Evolutionary conservation across 768 basidiomycete genomes (phyloP).

Genomic region (Tulasnella sp.): DNA sequence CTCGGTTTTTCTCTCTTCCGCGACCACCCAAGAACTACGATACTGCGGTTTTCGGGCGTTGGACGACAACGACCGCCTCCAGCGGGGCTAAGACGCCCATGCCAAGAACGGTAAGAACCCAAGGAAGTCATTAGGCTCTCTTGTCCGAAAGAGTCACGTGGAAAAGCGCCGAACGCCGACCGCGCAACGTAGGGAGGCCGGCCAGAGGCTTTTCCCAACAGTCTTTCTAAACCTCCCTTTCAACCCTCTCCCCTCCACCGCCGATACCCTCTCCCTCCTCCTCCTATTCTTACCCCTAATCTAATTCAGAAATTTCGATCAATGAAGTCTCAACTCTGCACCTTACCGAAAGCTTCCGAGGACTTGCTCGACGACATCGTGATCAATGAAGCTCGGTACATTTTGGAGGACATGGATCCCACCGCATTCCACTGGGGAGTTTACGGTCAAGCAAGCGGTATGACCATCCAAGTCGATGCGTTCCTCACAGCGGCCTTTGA

Average conservation of each 20-base stretch:
- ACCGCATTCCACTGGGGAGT: constrained; percentile 2
- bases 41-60: not conserved
- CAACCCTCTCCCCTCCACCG: not conserved
- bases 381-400: constrained; percentile 6
- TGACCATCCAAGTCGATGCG: constrained; percentile 6
- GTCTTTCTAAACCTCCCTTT: not conserved
- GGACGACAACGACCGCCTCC: not conserved
- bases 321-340: constrained; percentile 5
- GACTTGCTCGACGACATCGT: constrained; percentile 14
- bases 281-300: not conserved
- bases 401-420: constrained; percentile 16
- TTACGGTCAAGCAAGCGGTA: not conserved
- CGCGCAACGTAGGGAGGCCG: not conserved
- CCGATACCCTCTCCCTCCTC: not conserved
- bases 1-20: not conserved
- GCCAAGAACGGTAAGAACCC: not conserved
- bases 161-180: constrained; percentile 8
- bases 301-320: not conserved
- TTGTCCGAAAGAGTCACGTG: constrained; percentile 10
- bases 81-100: constrained; percentile 7
- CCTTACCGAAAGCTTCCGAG: not conserved
- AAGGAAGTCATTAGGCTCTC: not conserved
- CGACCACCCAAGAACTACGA: not conserved
- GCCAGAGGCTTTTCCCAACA: not conserved
- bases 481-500: constrained; percentile 7